These are phyloP conservation scores for Hanseniaspora lindneri DNA, from an alignment of 805 yeast species.

Conservation along the genomic window DNA sequence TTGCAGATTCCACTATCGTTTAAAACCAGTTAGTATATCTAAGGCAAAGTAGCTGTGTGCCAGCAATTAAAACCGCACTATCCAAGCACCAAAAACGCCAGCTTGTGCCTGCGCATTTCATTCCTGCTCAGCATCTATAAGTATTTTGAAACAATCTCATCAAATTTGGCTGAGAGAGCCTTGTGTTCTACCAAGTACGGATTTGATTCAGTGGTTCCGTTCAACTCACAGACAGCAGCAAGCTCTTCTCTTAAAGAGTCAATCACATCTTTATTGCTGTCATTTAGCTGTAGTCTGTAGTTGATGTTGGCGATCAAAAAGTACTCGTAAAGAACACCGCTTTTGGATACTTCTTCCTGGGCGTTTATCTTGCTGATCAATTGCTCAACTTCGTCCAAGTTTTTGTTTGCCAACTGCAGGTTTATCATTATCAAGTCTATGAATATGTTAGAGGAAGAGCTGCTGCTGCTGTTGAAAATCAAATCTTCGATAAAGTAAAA, in stretches of 20 bases:
- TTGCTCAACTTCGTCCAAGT: conserved; percentile 72
- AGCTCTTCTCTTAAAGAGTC: conserved; percentile 30
- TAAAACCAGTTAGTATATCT: too few relatives aligned
- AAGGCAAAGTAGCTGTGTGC: too few relatives aligned
- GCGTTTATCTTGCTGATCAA: conserved; percentile 39
- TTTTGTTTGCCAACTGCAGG: conserved; percentile 65
- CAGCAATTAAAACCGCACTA: too few relatives aligned
- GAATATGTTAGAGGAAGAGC: conserved; percentile 27
- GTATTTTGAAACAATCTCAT: conserved; percentile 55
- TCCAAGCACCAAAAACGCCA: too few relatives aligned
- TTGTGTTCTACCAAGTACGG: conserved; percentile 46
- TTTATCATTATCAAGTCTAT: conserved; percentile 51
- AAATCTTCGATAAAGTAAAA: conserved; percentile 69
- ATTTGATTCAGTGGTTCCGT: conserved; percentile 29
- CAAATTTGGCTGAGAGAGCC: conserved; percentile 55
- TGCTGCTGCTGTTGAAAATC: conserved; percentile 28
- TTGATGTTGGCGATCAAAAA: conserved; percentile 56
- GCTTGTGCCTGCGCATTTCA: too few relatives aligned
- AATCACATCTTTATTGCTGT: conserved; percentile 22
- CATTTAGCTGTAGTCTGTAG: conserved; percentile 45
- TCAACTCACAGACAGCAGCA: conserved; percentile 29
- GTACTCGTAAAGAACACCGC: conserved; percentile 35
- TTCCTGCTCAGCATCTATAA: conserved; percentile 17
- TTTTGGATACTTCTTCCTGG: conserved; percentile 31
- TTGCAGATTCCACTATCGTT: too few relatives aligned